A percentile compares a stretch with the other conserved stretches of the same genome.
Evolutionary conservation across 2,329 filamentous ascomycete species (phyloP).

Genomic region (Arthrobotrys conoides): DNA sequence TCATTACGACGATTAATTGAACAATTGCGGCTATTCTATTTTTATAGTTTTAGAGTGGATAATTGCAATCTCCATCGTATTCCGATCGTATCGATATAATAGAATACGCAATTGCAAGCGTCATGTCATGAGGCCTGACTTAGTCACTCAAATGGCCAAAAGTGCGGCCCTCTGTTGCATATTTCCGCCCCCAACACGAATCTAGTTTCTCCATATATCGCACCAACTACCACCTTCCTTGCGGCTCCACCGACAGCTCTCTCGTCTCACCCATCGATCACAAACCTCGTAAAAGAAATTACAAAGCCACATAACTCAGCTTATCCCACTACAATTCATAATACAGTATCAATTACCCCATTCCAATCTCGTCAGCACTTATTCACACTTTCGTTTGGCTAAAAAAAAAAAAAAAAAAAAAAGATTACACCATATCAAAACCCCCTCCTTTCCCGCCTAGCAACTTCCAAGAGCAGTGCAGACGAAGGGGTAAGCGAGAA

Average conservation of each 20-base stretch:
- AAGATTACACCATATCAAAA: constrained; percentile 13
- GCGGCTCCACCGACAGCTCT: not conserved
- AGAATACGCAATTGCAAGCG: constrained; percentile 8
- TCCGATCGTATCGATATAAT: not conserved
- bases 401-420: not conserved
- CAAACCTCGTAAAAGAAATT: constrained; percentile 13
- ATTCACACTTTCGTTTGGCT: not conserved
- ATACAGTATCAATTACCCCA: constrained; percentile 9
- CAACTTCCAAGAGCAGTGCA: constrained; percentile 43
- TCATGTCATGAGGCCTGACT: not conserved
- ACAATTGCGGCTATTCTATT: constrained; percentile 15
- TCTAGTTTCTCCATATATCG: not conserved
- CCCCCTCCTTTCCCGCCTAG: not conserved
- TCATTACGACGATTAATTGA: too few species aligned
- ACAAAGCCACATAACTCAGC: not conserved
- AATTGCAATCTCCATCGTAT: constrained; percentile 20
- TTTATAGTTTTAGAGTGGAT: not conserved
- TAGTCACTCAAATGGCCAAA: constrained; percentile 13
- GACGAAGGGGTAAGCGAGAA: constrained; percentile 29
- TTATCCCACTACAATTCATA: not conserved
- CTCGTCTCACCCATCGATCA: not conserved
- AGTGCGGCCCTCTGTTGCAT: constrained; percentile 45
- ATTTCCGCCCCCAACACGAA: constrained; percentile 31
- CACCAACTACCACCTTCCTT: constrained; percentile 36
- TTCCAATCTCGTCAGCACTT: constrained; percentile 7